Base-by-base conservation (phyloP, 257 asterid species). In the Rubia yunnanensis region DNA sequence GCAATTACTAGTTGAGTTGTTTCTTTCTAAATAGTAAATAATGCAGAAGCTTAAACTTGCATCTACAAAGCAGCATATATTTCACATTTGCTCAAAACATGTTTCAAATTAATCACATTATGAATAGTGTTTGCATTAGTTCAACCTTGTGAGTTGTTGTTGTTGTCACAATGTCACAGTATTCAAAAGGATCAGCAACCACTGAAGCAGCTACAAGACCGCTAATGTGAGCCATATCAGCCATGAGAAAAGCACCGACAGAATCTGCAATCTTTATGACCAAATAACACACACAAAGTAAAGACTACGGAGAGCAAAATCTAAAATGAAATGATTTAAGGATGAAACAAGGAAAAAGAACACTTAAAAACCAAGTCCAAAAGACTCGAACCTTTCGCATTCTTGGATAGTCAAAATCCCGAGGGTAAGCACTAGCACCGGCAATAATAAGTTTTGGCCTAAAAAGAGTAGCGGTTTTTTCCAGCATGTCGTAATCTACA, bases 161-260 rank as follows among this genome's bases (percentile, higher is more conserved):
- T 49, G 99, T 94, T 30, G 97, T 94, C 50, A 94, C 96, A 60
- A 94, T 88, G 73, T 94, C 99, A 71, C 96, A 86, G 81, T 78
- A 82, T 67, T 94, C 96, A 61, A 94, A 94, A 68, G 99, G 99
- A 80, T 90, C 65, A 52, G 92, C 96, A 65, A 90, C 95, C 56
- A 94, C 99, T 41, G 94, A 80, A 53, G 97, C 95, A 72, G 99
- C 86, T 68, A 94, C 95, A 66, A 94, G 95, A 46, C 99, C 99
- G 60, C 99, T 92, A 36, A 92, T 92, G 75, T 90, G 97, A 64
- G 99, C 95, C 99, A 92, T 90, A 44, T 44, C 52, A 44, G 52
- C 52, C 52, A 44, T 44, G 56, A 92, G 96, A 73, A 87, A 90
- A 79, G 97, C 97, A 64, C 97, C 97, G 58, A 86, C 94, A 63